Evolutionary conservation across 2,329 filamentous ascomycete genomes (phyloP).

Genomic region (Fusarium sp.): DNA sequence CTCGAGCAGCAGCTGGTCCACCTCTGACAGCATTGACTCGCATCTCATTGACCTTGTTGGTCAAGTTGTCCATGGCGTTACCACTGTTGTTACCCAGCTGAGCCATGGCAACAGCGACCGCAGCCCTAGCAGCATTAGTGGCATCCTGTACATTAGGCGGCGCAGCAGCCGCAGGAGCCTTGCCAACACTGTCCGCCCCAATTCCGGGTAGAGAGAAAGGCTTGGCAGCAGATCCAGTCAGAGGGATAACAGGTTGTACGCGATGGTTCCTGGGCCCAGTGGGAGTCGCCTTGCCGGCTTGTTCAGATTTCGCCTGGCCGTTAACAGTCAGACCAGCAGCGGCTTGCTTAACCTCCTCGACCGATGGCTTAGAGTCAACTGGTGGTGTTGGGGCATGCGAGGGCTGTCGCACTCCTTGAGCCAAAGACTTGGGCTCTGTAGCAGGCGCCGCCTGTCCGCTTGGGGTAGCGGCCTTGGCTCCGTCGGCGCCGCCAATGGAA

Average conservation of each 20-base stretch:
- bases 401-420: conserved; percentile 57
- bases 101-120: conserved; percentile 83
- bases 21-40: conserved; percentile 63
- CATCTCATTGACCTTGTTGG: conserved; percentile 81
- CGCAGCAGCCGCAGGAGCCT: conserved; percentile 50
- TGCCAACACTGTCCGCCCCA: conserved; percentile 48
- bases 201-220: conserved; percentile 49
- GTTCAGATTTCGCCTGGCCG: conserved; percentile 49
- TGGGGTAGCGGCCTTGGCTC: conserved; percentile 58
- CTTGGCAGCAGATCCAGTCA: conserved; percentile 58
- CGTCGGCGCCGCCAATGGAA: conserved; percentile 61
- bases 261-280: conserved; percentile 62
- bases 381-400: conserved; percentile 68
- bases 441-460: conserved; percentile 56
- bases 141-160: conserved; percentile 66
- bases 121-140: conserved; percentile 77
- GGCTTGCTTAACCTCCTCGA: conserved; percentile 53
- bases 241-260: conserved; percentile 72
- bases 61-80: conserved; percentile 73
- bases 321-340: conserved; percentile 55
- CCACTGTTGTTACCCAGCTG: conserved; percentile 63
- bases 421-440: conserved; percentile 62
- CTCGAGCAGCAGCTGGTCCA: conserved; percentile 57
- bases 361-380: conserved; percentile 73
- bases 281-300: conserved; percentile 52